Percentiles rank a stretch among this genome's conserved stretches.
These are phyloP conservation scores for Metschnikowia vanudenii DNA, from an alignment of 805 yeast genomes.

Conservation along the genomic window DNA sequence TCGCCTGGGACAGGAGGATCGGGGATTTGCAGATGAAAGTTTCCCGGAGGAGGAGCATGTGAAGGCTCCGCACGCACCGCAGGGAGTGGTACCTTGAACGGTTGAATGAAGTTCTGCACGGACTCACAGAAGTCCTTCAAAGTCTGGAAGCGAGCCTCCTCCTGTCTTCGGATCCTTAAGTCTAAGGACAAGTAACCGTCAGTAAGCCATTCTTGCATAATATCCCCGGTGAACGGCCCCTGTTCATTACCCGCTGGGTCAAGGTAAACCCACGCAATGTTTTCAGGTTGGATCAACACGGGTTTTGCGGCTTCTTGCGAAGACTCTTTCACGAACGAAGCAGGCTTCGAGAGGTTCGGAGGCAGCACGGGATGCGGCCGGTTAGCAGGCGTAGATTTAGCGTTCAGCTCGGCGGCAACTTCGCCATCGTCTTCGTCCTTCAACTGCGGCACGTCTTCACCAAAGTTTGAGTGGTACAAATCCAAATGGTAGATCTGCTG, in stretches of 20 bases:
- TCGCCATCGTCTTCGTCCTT: slow-evolving; percentile 4
- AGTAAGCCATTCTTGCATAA: slow-evolving; percentile 78
- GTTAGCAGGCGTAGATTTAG: background rate
- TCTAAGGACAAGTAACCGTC: slow-evolving; percentile 56
- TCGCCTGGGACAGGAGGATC: slow-evolving; percentile 7
- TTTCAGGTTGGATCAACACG: slow-evolving; percentile 18
- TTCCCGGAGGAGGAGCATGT: slow-evolving; percentile 4
- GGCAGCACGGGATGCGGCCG: background rate
- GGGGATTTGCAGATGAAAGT: slow-evolving; percentile 5
- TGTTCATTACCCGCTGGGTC: slow-evolving; percentile 71
- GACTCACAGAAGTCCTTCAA: slow-evolving; percentile 52
- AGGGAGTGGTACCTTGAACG: slow-evolving; percentile 62
- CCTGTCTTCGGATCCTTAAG: slow-evolving; percentile 57
- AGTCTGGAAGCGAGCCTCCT: slow-evolving; percentile 48
- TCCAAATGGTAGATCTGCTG: slow-evolving; percentile 39
- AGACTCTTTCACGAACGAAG: background rate
- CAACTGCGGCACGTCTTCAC: slow-evolving; percentile 1
- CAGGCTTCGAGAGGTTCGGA: slow-evolving; percentile 3
- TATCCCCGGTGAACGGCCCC: slow-evolving; percentile 74
- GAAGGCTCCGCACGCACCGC: slow-evolving; percentile 11
- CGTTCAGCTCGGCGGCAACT: slow-evolving; percentile 1
- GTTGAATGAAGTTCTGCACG: slow-evolving; percentile 51
- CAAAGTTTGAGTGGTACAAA: slow-evolving; percentile 20
- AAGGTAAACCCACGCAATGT: slow-evolving; percentile 66
- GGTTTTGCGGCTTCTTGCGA: background rate